A percentile compares a stretch with the other conserved stretches of the same genome.
Conservation (phyloP, 1,284 basidiomycete species). For the Tausonia pullulans region DNA sequence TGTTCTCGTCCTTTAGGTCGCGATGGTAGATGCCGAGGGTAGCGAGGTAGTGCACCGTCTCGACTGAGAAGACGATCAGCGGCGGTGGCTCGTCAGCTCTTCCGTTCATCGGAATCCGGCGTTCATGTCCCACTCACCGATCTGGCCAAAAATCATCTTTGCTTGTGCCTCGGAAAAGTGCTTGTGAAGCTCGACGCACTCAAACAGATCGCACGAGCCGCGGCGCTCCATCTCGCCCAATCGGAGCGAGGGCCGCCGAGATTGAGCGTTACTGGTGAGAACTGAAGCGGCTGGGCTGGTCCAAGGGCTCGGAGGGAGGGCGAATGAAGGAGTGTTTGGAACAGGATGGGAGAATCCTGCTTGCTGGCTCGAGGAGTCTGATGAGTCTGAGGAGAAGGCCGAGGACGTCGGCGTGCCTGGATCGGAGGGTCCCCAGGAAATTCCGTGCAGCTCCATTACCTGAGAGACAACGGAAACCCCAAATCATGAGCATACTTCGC, state of each 20-base stretch:
- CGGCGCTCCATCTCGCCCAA: slow-evolving; percentile 53
- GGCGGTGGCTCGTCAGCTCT: neutral
- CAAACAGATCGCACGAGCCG: slow-evolving; percentile 79
- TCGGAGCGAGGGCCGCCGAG: slow-evolving; percentile 3
- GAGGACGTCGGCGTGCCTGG: slow-evolving; percentile 13
- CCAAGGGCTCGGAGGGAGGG: slow-evolving; percentile 23
- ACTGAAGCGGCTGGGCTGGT: slow-evolving; percentile 17
- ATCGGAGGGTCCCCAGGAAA: slow-evolving; percentile 51
- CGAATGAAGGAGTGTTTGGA: slow-evolving; percentile 19
- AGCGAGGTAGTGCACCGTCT: slow-evolving; percentile 69
- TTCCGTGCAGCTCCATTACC: slow-evolving; percentile 86
- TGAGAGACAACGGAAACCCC: slow-evolving; percentile 28
- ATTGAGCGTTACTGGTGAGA: slow-evolving; percentile 22
- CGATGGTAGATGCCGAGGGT: slow-evolving; percentile 69
- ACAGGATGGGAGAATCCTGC: slow-evolving; percentile 20
- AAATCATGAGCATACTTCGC: neutral
- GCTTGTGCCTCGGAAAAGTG: slow-evolving; percentile 67
- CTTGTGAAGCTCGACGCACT: slow-evolving; percentile 82
- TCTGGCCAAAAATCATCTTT: slow-evolving; percentile 70
- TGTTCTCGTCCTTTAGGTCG: slow-evolving; percentile 90
- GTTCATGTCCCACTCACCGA: slow-evolving; percentile 28
- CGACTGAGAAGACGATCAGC: slow-evolving; percentile 38
- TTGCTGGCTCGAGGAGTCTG: slow-evolving; percentile 17
- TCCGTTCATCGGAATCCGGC: too few relatives aligned
- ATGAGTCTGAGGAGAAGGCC: slow-evolving; percentile 15